Evolutionary conservation across 148 eudicot genomes (phyloP).

Genomic region (Diospyros lotus): DNA sequence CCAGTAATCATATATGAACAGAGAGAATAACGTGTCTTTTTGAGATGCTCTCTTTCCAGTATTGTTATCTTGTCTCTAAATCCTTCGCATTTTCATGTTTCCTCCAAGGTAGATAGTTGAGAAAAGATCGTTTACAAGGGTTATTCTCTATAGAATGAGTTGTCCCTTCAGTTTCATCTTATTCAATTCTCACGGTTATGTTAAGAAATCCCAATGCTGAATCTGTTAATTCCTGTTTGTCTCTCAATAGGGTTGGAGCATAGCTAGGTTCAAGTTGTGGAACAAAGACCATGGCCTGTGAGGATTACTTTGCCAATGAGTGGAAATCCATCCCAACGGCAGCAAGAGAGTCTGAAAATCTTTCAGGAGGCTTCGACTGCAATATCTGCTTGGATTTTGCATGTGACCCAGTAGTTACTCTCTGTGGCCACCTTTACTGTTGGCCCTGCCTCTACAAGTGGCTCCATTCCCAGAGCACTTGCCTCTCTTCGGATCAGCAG

Average conservation of each 20-base stretch:
- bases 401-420: conserved; percentile 74
- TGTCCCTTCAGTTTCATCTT: background rate
- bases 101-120: background rate
- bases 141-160: background rate
- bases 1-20: too few species aligned
- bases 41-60: background rate
- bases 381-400: conserved; percentile 79
- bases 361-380: conserved; percentile 64
- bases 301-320: conserved; percentile 35
- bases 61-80: background rate
- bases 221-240: background rate
- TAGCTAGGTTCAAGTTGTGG: background rate
- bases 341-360: conserved; percentile 27
- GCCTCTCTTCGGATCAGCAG: conserved; percentile 46
- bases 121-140: too few species aligned
- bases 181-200: background rate
- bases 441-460: conserved; percentile 95
- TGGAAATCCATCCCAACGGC: conserved; percentile 35
- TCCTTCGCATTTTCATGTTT: background rate
- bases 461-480: conserved; percentile 49
- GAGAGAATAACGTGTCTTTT: background rate
- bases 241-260: conserved; percentile 7
- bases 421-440: conserved; percentile 89
- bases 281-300: conserved; percentile 38
- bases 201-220: background rate